phyloP scores from a whole-genome alignment of 2,329 filamentous ascomycete species.

The Leptographium radiaticola region DNA sequence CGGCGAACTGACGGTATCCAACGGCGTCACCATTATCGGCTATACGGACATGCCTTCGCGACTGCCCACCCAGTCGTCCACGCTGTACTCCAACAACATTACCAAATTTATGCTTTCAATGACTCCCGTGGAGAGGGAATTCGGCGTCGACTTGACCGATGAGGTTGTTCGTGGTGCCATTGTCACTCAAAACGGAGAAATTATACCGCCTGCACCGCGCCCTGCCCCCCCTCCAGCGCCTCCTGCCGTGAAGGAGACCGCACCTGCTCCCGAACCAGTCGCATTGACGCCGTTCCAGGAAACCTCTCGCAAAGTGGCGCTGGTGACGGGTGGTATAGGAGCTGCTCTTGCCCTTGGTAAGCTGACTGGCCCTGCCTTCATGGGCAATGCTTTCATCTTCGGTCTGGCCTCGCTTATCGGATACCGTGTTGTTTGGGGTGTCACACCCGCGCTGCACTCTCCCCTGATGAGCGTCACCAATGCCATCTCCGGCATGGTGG shows the following conservation, averaged over 20 bases:
- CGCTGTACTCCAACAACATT: slow-evolving; percentile 87
- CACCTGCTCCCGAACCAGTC: slow-evolving; percentile 42
- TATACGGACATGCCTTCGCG: slow-evolving; percentile 83
- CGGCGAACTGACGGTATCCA: slow-evolving; percentile 55
- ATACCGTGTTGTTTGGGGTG: slow-evolving; percentile 81
- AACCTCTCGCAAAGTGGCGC: slow-evolving; percentile 59
- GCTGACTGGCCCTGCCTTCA: slow-evolving; percentile 69
- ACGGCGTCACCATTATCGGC: slow-evolving; percentile 74
- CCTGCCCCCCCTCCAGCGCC: slow-evolving; percentile 46
- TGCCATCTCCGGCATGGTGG: slow-evolving; percentile 84
- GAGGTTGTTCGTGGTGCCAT: slow-evolving; percentile 80
- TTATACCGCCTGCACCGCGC: slow-evolving; percentile 63
- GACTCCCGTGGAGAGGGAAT: slow-evolving; percentile 62
- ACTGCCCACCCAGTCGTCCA: slow-evolving; percentile 78
- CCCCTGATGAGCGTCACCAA: slow-evolving; percentile 91
- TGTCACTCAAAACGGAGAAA: slow-evolving; percentile 63
- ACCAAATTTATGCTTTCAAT: slow-evolving; percentile 80
- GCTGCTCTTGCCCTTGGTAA: slow-evolving; percentile 66
- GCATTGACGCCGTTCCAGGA: slow-evolving; percentile 74
- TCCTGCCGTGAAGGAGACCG: slow-evolving; percentile 39
- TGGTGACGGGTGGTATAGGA: slow-evolving; percentile 67
- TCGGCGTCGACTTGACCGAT: slow-evolving; percentile 67
- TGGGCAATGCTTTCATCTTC: slow-evolving; percentile 79
- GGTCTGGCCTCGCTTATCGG: slow-evolving; percentile 73
- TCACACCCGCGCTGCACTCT: slow-evolving; percentile 69